Conservation (phyloP, 768 basidiomycete genomes). For the Tylopilus vinaceipallidus region DNA sequence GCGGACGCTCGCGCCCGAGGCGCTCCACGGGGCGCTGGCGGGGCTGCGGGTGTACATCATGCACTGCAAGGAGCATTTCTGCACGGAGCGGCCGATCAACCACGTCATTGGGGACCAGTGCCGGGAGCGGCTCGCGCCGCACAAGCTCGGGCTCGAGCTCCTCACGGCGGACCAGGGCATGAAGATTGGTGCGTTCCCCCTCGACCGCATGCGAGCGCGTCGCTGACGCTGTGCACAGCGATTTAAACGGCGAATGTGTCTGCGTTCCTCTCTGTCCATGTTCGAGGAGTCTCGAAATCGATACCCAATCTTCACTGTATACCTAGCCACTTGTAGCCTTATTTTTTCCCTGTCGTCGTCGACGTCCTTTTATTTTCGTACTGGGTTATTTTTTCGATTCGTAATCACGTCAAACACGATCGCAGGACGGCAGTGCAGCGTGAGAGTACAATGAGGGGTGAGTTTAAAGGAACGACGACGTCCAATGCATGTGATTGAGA, state of each 20-base stretch:
- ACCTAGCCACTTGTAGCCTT: conserved; percentile 41
- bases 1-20: conserved; percentile 38
- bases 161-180: conserved; percentile 77
- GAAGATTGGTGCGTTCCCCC: conserved; percentile 59
- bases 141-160: conserved; percentile 69
- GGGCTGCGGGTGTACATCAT: conserved; percentile 75
- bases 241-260: conserved; percentile 29
- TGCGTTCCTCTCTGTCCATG: conserved; percentile 6
- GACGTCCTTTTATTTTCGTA: not conserved
- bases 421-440: too few relatives aligned
- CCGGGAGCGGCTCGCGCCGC: conserved; percentile 53
- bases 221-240: conserved; percentile 24
- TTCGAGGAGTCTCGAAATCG: conserved; percentile 5
- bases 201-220: not conserved
- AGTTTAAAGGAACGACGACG: too few relatives aligned
- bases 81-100: conserved; percentile 49
- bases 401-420: too few relatives aligned
- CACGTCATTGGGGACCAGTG: conserved; percentile 77
- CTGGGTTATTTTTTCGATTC: not conserved
- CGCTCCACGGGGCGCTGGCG: conserved; percentile 49
- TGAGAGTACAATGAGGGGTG: too few relatives aligned
- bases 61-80: conserved; percentile 81
- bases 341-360: conserved; percentile 7
- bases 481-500: conserved; percentile 12
- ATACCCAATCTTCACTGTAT: conserved; percentile 35